Base-by-base conservation (phyloP, 140 eudicot genomes). In the Stevia rebaudiana region DNA sequence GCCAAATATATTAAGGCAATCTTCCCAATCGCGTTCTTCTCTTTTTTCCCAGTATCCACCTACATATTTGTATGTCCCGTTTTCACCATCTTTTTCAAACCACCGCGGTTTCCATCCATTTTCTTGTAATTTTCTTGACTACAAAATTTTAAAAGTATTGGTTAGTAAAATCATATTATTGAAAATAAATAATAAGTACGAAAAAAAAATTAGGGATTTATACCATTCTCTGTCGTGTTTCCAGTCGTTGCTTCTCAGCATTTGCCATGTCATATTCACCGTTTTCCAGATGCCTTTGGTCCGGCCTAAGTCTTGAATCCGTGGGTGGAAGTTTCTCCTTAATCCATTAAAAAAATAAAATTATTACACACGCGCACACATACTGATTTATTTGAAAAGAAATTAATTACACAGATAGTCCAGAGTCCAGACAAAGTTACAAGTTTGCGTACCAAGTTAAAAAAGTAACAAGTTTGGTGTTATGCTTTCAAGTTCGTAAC, bases 21-120 rank as follows among this genome's bases (percentile, higher is more conserved):
- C 81, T 7, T 79, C 87, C 95, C 95, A 89, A 3, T 73, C 79
- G 36, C 75, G 76, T 16, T 67, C 76, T 59, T 83, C 87, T 62
- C 95, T 65, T 21, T 86, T 81, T 71, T 89, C 97, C 97, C 97
- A 89, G 46, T 89, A 89, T 21, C 97, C 97, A 28, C 97, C 97
- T 13, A n/a, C 22, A 25, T 86, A 89, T 55, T 69, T 78, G 49
- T 67, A 89, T 8, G 92, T 54, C 12, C 87, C 94, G 61, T 86
- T 76, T 65, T 80, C 82, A 3, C 83, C 76, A 0, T 83, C 87
- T 71, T 75, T 81, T 8, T 70, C n/a, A 71, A 89, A 89, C 97
- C 97, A 89, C 73, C 82, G 71, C 2, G 95, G 85, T 59, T 73
- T 86, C 97, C 97, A 89, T 17, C 97, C 97, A 53, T 81, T 73